A percentile compares a stretch with the other conserved stretches of the same genome.
Conservation (phyloP, 805 yeast genomes). For the Ogataea angusta region DNA sequence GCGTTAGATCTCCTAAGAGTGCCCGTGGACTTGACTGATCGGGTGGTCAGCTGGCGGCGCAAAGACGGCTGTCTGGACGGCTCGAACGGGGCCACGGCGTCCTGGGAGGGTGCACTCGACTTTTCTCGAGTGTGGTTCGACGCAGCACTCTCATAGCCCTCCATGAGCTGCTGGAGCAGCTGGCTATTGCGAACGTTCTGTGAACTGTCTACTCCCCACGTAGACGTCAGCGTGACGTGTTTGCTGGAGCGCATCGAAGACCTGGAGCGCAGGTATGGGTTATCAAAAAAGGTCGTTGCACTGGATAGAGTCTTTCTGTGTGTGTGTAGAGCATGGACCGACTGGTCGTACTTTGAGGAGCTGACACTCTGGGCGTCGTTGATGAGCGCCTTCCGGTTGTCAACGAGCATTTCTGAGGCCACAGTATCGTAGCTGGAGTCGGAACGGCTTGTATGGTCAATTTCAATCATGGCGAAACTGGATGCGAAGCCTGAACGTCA, state of each 20-base stretch:
- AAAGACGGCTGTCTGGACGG: not conserved
- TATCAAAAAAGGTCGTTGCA: not conserved
- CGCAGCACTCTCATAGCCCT: conserved; percentile 1
- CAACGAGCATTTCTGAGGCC: conserved; percentile 4
- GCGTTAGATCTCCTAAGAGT: conserved; percentile 32
- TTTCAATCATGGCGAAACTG: not conserved
- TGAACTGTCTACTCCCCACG: conserved; percentile 11
- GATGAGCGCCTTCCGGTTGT: conserved; percentile 6
- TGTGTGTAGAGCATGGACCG: not conserved
- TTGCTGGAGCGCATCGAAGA: conserved; percentile 1
- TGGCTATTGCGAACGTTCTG: conserved; percentile 12
- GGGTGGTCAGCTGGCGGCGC: conserved; percentile 4
- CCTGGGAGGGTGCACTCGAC: too few relatives aligned
- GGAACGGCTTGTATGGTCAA: not conserved
- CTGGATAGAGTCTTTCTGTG: not conserved
- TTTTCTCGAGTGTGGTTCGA: too few relatives aligned
- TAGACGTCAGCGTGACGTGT: conserved; percentile 10
- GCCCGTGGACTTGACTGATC: conserved; percentile 2
- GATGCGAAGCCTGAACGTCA: not conserved
- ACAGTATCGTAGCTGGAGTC: conserved; percentile 7
- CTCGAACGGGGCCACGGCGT: not conserved
- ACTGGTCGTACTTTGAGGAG: conserved; percentile 6
- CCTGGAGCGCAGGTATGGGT: conserved; percentile 1
- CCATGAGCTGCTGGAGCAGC: conserved; percentile 12
- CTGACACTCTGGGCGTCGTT: conserved; percentile 4